Conservation (phyloP, 306 rosid genomes). For the Sindora glabra region DNA sequence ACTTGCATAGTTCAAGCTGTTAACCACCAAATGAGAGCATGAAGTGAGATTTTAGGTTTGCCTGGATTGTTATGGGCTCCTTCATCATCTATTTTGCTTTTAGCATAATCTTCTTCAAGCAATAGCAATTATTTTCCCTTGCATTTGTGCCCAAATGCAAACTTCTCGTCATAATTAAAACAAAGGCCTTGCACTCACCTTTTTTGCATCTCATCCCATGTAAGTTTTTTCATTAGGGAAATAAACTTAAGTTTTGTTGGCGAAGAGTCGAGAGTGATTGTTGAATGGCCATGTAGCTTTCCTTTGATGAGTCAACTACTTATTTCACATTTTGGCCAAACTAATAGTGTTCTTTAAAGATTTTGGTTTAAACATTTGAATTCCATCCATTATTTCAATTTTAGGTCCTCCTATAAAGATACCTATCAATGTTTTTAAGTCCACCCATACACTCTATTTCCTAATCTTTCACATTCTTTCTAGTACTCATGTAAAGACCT, state of each 20-base stretch:
- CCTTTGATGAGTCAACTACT: not conserved
- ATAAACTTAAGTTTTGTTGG: not conserved
- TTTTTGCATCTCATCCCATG: not conserved
- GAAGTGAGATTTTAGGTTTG: not conserved
- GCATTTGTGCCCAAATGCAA: not conserved
- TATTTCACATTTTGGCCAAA: not conserved
- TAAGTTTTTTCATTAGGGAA: too few species aligned
- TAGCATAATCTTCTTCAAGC: not conserved
- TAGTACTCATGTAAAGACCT: too few species aligned
- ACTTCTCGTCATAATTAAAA: not conserved
- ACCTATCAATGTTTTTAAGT: too few species aligned
- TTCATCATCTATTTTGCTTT: not conserved
- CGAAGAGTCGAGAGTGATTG: rapidly evolving
- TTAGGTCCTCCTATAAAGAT: too few species aligned
- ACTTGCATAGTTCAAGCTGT: not conserved
- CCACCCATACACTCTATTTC: too few species aligned
- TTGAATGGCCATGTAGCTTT: not conserved
- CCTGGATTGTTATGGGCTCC: too few species aligned
- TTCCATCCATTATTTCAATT: too few species aligned
- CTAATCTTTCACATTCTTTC: too few species aligned
- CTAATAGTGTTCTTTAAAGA: not conserved
- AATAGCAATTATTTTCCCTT: not conserved
- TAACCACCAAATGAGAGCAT: not conserved
- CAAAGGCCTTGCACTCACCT: not conserved
- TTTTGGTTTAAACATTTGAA: not conserved